These are phyloP conservation scores for Camelina sativa DNA, from an alignment of 345 rosid species.

Conservation along the genomic window DNA sequence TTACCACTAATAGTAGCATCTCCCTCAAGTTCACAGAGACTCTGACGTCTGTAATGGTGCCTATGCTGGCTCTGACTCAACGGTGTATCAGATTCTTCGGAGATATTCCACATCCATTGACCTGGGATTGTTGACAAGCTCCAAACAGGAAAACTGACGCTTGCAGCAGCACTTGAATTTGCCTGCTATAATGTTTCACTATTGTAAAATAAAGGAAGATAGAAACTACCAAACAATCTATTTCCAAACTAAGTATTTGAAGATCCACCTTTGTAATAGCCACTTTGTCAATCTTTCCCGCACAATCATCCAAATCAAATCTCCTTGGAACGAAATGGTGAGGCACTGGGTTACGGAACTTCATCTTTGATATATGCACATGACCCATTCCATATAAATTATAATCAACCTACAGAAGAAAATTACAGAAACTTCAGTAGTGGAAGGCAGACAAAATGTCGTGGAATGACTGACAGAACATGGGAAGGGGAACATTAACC, in stretches of 20 bases:
- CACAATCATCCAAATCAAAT: constrained; percentile 40
- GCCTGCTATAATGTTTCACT: constrained; percentile 52
- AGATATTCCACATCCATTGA: constrained; percentile 76
- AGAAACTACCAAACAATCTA: constrained; percentile 17
- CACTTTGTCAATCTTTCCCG: constrained; percentile 44
- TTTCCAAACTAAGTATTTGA: constrained; percentile 48
- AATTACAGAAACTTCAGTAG: constrained; percentile 34
- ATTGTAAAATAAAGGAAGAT: constrained; percentile 11
- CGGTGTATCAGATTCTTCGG: constrained; percentile 50
- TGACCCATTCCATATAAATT: constrained; percentile 97
- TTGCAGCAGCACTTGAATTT: constrained; percentile 55
- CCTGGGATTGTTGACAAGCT: constrained; percentile 70
- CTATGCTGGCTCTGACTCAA: constrained; percentile 53
- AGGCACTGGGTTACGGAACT: constrained; percentile 86
- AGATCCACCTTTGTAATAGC: constrained; percentile 46
- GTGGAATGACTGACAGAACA: not conserved
- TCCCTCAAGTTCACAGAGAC: constrained; percentile 93
- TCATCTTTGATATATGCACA: constrained; percentile 77
- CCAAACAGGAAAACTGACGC: constrained; percentile 63
- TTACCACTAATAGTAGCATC: constrained; percentile 78
- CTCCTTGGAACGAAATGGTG: constrained; percentile 50
- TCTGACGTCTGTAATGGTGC: constrained; percentile 60
- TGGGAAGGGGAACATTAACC: not conserved
- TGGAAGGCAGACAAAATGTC: constrained; percentile 1
- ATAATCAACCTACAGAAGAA: constrained; percentile 69